These are phyloP conservation scores for Colletotrichum sp. DNA, from an alignment of 2,329 filamentous ascomycete genomes.

Conservation along the genomic window DNA sequence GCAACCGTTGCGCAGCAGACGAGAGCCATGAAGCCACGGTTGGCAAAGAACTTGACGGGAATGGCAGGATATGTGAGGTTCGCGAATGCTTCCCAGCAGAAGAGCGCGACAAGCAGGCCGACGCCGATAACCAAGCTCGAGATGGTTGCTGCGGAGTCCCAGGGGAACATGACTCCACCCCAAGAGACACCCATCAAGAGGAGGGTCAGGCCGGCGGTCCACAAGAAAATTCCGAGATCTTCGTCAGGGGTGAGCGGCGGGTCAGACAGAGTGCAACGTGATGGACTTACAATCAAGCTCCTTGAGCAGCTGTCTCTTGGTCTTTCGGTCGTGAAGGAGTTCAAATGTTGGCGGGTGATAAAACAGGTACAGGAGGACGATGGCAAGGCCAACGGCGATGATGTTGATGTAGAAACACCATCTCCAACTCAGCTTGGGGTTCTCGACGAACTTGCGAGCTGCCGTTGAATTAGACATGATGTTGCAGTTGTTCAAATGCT, in stretches of 20 bases:
- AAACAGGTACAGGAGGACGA: slow-evolving; percentile 39
- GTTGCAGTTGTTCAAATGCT: neutral
- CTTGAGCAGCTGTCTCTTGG: slow-evolving; percentile 36
- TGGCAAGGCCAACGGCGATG: slow-evolving; percentile 36
- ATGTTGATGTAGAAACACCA: slow-evolving; percentile 48
- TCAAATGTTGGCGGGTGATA: slow-evolving; percentile 46
- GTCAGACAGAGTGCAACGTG: neutral
- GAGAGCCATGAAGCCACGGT: slow-evolving; percentile 39
- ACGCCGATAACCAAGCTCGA: slow-evolving; percentile 39
- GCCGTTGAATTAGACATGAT: neutral
- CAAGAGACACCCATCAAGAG: slow-evolving; percentile 53
- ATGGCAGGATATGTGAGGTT: slow-evolving; percentile 40
- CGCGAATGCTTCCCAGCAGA: slow-evolving; percentile 39
- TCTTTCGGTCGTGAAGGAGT: slow-evolving; percentile 41
- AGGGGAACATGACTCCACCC: slow-evolving; percentile 46
- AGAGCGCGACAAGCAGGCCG: slow-evolving; percentile 36
- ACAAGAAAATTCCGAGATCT: slow-evolving; percentile 48
- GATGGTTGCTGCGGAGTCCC: slow-evolving; percentile 45
- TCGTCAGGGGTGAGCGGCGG: neutral
- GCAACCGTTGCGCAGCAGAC: slow-evolving; percentile 39
- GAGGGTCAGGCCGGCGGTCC: slow-evolving; percentile 47
- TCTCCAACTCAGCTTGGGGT: slow-evolving; percentile 39
- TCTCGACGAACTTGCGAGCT: slow-evolving; percentile 38
- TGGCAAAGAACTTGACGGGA: slow-evolving; percentile 40
- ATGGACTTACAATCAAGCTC: slow-evolving; percentile 37